A percentile compares a stretch with the other conserved stretches of the same genome.
Conservation (phyloP, 2,329 filamentous ascomycete species). For the Paradendryphiella salina region DNA sequence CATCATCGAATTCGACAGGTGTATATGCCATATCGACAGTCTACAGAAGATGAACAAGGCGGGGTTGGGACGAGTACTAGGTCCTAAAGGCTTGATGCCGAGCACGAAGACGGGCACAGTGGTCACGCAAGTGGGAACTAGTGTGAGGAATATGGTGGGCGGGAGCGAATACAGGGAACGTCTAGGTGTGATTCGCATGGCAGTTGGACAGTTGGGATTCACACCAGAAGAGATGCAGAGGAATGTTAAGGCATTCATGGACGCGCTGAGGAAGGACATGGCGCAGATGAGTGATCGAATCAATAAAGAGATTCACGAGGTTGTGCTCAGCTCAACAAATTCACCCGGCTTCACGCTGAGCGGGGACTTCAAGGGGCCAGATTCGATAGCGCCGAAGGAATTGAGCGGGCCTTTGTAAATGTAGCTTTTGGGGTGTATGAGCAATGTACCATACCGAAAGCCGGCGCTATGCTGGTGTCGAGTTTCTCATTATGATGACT, state of each 20-base stretch:
- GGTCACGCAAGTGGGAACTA: slow-evolving; percentile 73
- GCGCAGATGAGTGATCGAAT: slow-evolving; percentile 64
- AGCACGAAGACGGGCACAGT: slow-evolving; percentile 86
- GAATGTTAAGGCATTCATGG: slow-evolving; percentile 80
- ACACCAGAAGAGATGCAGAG: slow-evolving; percentile 81
- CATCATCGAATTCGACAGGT: slow-evolving; percentile 82
- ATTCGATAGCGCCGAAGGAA: slow-evolving; percentile 48
- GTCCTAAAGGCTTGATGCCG: slow-evolving; percentile 91
- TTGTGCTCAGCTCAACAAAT: slow-evolving; percentile 83
- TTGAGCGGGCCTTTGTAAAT: slow-evolving; percentile 41
- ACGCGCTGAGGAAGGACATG: slow-evolving; percentile 77
- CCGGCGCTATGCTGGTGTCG: slow-evolving; percentile 51
- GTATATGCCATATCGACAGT: slow-evolving; percentile 81
- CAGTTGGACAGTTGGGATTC: slow-evolving; percentile 88
- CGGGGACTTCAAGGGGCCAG: slow-evolving; percentile 68
- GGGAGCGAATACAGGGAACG: slow-evolving; percentile 86
- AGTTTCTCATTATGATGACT: slow-evolving; percentile 21
- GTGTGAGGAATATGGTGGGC: slow-evolving; percentile 80
- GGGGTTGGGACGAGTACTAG: slow-evolving; percentile 76
- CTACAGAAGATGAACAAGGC: slow-evolving; percentile 80
- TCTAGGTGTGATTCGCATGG: slow-evolving; percentile 79
- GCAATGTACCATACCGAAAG: slow-evolving; percentile 49
- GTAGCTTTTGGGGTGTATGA: slow-evolving; percentile 34
- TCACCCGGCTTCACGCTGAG: slow-evolving; percentile 85
- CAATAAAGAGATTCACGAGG: slow-evolving; percentile 73